Evolutionary conservation across 148 eudicot genomes (phyloP), one percentile per base, ranked within the genome.

Genomic region (Polygonum aviculare): DNA sequence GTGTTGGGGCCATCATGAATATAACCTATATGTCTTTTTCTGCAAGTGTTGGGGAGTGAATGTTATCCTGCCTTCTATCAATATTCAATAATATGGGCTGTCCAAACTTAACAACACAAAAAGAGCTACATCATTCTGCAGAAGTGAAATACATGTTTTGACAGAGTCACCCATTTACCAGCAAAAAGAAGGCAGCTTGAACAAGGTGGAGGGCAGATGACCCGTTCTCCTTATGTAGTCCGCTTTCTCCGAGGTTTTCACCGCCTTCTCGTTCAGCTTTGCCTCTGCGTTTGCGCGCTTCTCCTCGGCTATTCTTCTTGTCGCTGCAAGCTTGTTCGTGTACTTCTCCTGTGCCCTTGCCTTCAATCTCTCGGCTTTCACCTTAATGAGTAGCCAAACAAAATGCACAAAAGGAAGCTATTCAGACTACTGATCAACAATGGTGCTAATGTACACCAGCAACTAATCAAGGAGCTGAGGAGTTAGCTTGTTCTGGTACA

Each of bases 141-240:
- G 12, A 16, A 38, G 35, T 11, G 3, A 33, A 63, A 40, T 31
- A 35, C 15, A 63, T 7, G 4, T 65, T 47, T 73, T n/a, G 48
- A 44, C 33, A 55, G 59, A 55, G 59, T 80, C 70, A 71, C 72
- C 75, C 31, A 80, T 79, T 88, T 38, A 93, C 88, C 98, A 90
- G 82, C 97, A 92, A 74, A 75, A 81, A 21, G 93, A 92, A 84
- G 97, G 93, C 82, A 87, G 72, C 79, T 88, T 92, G 71, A 92
- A 84, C 88, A 90, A 89, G 18, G 88, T 83, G 74, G 97, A 92
- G 3, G 98, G 97, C 54, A 94, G 81, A 80, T 88, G 96, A 73
- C 98, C 98, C 0, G 90, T 94, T 81, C 98, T 89, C 83, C 98
- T 80, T 80, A 92, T 92, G 74, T 90, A 94, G 78, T 94, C 98